phyloP scores from a whole-genome alignment of 208 protist species.

The Leishmania guyanensis region DNA sequence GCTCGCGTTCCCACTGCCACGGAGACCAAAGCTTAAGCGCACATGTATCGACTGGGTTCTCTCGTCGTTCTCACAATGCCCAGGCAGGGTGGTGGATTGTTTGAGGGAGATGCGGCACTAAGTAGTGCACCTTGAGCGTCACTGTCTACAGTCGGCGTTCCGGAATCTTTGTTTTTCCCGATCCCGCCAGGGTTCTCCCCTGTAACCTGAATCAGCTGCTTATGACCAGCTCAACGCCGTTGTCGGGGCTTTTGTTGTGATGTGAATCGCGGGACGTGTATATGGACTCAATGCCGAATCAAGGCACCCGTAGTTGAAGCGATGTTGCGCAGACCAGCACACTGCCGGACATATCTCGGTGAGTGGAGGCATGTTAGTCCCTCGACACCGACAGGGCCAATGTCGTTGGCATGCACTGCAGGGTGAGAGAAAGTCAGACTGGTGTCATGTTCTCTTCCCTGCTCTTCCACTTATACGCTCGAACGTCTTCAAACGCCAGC shows the following conservation, averaged over 20 bases:
- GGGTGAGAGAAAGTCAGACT: too few relatives aligned
- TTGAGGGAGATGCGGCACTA: too few relatives aligned
- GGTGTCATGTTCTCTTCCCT: too few relatives aligned
- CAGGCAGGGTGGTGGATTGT: background rate
- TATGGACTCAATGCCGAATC: background rate
- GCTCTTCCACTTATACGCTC: too few relatives aligned
- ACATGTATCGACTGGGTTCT: background rate
- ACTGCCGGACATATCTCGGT: background rate
- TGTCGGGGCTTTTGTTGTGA: background rate
- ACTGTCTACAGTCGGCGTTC: too few relatives aligned
- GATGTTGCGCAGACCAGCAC: background rate
- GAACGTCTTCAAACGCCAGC: too few relatives aligned
- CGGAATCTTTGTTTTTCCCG: too few relatives aligned
- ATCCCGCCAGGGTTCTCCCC: too few relatives aligned
- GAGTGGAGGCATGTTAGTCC: background rate
- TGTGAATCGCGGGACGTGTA: background rate
- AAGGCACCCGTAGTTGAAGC: background rate
- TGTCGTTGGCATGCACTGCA: too few relatives aligned
- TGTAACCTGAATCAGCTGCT: background rate
- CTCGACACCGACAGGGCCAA: too few relatives aligned
- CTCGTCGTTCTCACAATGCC: background rate
- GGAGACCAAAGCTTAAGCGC: too few relatives aligned
- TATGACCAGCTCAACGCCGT: background rate
- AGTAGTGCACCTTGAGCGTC: too few relatives aligned
- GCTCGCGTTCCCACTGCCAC: background rate